Base-by-base conservation (phyloP, 352 stramenopile species). In the Pythium phragmiticola region DNA sequence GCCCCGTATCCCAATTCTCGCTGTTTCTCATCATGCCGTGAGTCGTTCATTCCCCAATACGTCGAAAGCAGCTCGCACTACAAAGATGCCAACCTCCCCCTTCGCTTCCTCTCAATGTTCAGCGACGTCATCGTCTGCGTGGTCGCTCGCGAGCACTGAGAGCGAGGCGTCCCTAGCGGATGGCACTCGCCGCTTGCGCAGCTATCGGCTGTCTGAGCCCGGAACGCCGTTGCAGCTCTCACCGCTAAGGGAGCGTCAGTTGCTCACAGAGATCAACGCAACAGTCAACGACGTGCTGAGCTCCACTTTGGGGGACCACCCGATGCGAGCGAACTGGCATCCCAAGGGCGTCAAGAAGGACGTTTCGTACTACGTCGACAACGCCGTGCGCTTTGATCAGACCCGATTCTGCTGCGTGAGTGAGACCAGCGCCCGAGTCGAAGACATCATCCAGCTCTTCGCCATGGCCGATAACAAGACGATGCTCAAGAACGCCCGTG, bases 381-480 rank as follows among this genome's bases (percentile, higher is more conserved):
- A 82, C 42, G 55, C 45, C 17, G 78, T 69, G 37, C 68, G 74
- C n/a, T 51, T 65, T 4, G 72, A 69, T 13, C 78, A 85, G 51
- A 76, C 72, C 28, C 65, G 78, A 21, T 85, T 88, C 65, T 84
- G 76, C 57, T 88, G 78, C 52, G 78, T 85, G 34, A 75, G 56
- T 47, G 70, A 82, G 42, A 76, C 73, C 2, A 54, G 60, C 26
- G 76, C 78, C 3, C 34, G 55, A 2, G 68, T 74, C 39, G 65
- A 77, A 17, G 78, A 88, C 0, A 49, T 88, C 16, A 77, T 88
- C 65, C 52, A 78, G 67, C 69, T 88, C 3, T 88, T 85, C 55
- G 49, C 78, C 11, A 48, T 84, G 37, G 63, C 74, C 13, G 75
- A 82, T 19, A 68, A 63, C 8, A 66, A 78, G 0, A 65, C 72